phyloP scores from a whole-genome alignment of 331 rosid species.

The Arachis monticola region DNA sequence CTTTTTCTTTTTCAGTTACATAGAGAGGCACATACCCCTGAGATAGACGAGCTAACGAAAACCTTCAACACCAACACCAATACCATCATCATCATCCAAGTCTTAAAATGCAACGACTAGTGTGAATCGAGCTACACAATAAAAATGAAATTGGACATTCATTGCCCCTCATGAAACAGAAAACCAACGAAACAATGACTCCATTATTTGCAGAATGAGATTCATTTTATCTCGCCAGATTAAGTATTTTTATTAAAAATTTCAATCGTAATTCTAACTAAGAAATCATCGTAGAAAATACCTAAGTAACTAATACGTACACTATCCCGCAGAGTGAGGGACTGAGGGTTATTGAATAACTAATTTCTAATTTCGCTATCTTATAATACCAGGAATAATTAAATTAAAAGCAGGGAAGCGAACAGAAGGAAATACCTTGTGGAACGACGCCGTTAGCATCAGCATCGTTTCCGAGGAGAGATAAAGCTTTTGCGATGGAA shows the following conservation, averaged over 20 bases:
- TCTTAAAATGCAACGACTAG: not conserved
- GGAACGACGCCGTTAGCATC: conserved; percentile 7
- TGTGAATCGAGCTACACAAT: not conserved
- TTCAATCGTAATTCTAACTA: not conserved
- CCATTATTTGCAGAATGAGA: too few relatives aligned
- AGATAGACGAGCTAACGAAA: not conserved
- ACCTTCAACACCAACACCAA: too few relatives aligned
- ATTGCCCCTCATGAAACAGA: not conserved
- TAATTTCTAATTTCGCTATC: not conserved
- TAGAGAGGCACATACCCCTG: not conserved
- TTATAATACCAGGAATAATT: not conserved
- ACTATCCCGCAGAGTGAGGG: not conserved
- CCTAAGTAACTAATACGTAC: not conserved
- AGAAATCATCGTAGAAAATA: not conserved
- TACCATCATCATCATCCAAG: not conserved
- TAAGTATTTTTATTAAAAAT: too few relatives aligned
- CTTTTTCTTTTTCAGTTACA: not conserved
- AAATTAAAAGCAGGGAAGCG: not conserved
- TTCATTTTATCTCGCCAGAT: too few relatives aligned
- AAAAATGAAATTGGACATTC: not conserved
- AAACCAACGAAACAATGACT: too few relatives aligned
- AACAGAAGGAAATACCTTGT: not conserved
- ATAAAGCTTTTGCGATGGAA: not conserved
- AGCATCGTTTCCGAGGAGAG: conserved; percentile 28
- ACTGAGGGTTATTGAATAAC: not conserved